These are phyloP conservation scores for Gymnopus androsaceus DNA, from an alignment of 1,284 basidiomycete species.

Conservation along the genomic window DNA sequence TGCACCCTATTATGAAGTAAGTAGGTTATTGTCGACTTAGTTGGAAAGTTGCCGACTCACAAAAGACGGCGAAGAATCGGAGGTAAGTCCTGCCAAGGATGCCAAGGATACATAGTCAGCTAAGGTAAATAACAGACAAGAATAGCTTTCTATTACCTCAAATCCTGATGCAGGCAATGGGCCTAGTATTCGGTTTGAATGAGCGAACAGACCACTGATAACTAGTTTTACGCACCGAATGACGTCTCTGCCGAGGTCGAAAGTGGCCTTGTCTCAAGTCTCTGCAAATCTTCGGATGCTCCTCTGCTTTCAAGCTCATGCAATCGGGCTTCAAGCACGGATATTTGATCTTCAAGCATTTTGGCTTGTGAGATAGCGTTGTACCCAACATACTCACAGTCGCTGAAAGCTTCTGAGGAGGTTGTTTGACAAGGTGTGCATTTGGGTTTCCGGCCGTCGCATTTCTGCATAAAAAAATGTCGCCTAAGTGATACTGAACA, in stretches of 20 bases:
- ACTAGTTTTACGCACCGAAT: no score
- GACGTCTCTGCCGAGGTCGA: no score
- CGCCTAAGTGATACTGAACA: not conserved
- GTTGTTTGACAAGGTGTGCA: slow-evolving; percentile 2
- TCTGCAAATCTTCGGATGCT: not conserved
- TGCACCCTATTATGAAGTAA: not conserved
- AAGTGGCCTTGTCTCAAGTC: not conserved
- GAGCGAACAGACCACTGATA: no score
- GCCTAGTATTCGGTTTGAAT: not conserved
- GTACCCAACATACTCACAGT: slow-evolving; percentile 6
- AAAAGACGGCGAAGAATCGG: not conserved
- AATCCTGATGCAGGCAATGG: not conserved
- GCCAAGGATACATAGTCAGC: no score
- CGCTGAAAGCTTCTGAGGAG: not conserved
- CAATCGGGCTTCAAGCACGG: slow-evolving; percentile 4
- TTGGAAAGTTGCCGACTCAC: not conserved
- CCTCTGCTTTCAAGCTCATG: not conserved
- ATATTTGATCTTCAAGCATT: slow-evolving; percentile 7
- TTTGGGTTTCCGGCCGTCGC: slow-evolving; percentile 5
- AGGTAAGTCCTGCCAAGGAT: not conserved
- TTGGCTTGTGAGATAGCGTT: not conserved
- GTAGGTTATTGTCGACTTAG: not conserved
- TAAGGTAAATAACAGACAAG: no score
- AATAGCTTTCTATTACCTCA: no score
- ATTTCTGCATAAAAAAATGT: slow-evolving; percentile 1